Base-by-base conservation (phyloP, 1,284 basidiomycete genomes). In the Ceratobasidium theobromae region DNA sequence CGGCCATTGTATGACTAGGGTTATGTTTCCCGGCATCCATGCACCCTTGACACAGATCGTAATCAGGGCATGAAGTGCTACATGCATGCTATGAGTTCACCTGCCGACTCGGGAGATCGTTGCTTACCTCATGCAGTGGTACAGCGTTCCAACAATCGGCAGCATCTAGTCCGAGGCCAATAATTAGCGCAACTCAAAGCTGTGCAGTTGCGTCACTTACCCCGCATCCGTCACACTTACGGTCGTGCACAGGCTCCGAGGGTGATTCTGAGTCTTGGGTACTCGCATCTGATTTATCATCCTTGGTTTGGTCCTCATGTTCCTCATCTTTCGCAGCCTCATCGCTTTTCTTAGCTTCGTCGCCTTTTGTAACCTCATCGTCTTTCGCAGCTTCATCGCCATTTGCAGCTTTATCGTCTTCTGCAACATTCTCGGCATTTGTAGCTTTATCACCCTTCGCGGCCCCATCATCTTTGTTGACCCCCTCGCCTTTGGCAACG, bases 31-130 rank as follows among this genome's bases (percentile, higher is more conserved):
- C 66, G 28, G 28, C 53, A 5, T 53, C 33, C 48, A 52, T 53
- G 45, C 69, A 70, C 12, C 49, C 49, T 21, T 70, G 65, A 53
- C 69, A 70, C 21, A 69, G 21, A 40, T 67, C 55, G 27, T 69
- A 69, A 53, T 69, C 55, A 16, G 55, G 23, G 46, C 69, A 70
- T n/a, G 48, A 30, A n/a, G 51, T 53, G 33, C 62, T 67, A 54
- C 1, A 25, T n/a, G 18, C 4, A 48, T 45, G 5, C 18, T 16
- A 30, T 67, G 5, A 67, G 53, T 40, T 38, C 8, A 8, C 23
- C n/a, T 4, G n/a, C 9, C 4, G 18, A n/a, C 16, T 25, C 21
- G 27, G 8, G 33, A 11, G 3, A 3, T 5, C 6, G 9, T 5
- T 21, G 35, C 65, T 38, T 49, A 67, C 65, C 52, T 58, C 53